Conservation (phyloP, 768 basidiomycete genomes). For the Podaxis sp. region DNA sequence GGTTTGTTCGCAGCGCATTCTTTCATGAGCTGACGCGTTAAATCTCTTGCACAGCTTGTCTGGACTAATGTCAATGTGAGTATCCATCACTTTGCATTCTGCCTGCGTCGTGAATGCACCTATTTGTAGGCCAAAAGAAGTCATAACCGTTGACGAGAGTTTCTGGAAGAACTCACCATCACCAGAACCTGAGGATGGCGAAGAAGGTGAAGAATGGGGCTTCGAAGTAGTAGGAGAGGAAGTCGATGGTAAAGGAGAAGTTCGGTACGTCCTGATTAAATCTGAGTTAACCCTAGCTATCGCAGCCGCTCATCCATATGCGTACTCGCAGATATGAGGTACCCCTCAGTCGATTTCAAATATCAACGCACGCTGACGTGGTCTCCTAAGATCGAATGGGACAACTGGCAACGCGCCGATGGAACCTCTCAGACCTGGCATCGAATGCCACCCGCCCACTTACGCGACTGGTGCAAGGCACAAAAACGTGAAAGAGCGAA, state of each 20-base stretch:
- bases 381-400: conserved; percentile 48
- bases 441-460: conserved; percentile 21
- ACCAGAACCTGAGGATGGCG: conserved; percentile 18
- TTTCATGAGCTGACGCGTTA: too few species aligned
- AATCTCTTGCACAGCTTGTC: neutral
- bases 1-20: too few species aligned
- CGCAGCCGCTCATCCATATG: neutral
- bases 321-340: conserved; percentile 31
- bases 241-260: conserved; percentile 29
- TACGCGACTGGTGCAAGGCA: conserved; percentile 30
- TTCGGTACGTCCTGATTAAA: conserved; percentile 28
- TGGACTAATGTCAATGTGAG: neutral
- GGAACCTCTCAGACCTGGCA: conserved; percentile 60
- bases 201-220: conserved; percentile 25
- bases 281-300: neutral
- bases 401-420: conserved; percentile 47
- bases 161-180: conserved; percentile 14
- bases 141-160: neutral
- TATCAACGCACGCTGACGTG: neutral
- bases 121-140: neutral
- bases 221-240: conserved; percentile 41
- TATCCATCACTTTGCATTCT: neutral
- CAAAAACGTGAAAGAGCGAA: conserved; percentile 30
- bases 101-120: neutral
- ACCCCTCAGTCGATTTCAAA: neutral